Base-by-base conservation (phyloP, 106 monocot genomes). In the Amphibolis antarctica region DNA sequence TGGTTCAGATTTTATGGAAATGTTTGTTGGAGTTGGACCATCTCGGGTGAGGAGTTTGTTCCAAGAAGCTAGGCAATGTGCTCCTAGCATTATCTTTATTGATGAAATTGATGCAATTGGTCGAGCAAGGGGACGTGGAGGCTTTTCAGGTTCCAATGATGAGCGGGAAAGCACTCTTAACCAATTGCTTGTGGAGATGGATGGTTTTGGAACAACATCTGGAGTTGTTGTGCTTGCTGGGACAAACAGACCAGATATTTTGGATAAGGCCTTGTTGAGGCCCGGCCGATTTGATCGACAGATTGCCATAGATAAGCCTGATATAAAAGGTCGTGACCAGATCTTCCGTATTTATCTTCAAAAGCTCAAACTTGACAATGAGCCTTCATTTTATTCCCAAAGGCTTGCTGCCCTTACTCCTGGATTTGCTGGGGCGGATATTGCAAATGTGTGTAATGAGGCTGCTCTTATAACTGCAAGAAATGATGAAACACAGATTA, bases 21-120 rank as follows among this genome's bases (percentile, higher is more conserved):
- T 98, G 90, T 98, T 98, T 79, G 98, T 98, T 74, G 98, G 98
- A 46, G 91, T 98, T 55, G 98, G 98, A 48, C 98, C 98, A 30
- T 84, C 87, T 23, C 80, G 90, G 59, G 98, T 98, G 6, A 79
- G 98, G 58, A 98, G 77, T 59, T 73, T 98, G 55, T 98, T 98
- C 66, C 78, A 82, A 66, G 98, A 98, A 82, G 98, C 98, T 22
- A 77, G 98, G 52, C 82, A 84, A 12, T 82, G 79, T 78, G 87
- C 92, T 27, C 92, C 92, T 36, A 88, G 92, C 66, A 92, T 92
- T 64, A 80, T 92, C 30, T 92, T 88, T 72, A 88, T 92, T 72
- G 92, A 92, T 75, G 92, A 92, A 60, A 82, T 92, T 55, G 92
- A 92, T 82, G 87, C 87, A 7, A 92, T 92, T 74, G 92, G 92